Percentiles rank a stretch among this genome's conserved stretches.
phyloP scores from a whole-genome alignment of 305 asterid genomes.

The Fraxinus latifolia region DNA sequence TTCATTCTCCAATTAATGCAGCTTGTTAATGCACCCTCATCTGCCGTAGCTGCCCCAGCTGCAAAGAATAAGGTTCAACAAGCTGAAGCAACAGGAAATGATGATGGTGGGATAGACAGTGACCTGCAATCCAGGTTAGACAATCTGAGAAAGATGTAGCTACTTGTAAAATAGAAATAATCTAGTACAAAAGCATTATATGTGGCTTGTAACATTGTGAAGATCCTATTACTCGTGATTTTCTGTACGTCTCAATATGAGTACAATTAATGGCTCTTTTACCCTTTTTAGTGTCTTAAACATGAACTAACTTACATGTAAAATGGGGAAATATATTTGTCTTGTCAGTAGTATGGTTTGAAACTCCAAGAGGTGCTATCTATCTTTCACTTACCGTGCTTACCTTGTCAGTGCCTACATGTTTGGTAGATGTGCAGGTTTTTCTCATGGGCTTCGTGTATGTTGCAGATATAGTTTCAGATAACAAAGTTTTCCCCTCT shows the following conservation, averaged over 20 bases:
- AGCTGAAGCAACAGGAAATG: constrained; percentile 79
- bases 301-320: not conserved
- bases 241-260: constrained; percentile 17
- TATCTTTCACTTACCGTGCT: not conserved
- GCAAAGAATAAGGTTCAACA: constrained; percentile 77
- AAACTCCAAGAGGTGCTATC: not conserved
- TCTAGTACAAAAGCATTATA: constrained; percentile 20
- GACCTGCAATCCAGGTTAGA: constrained; percentile 98
- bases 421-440: not conserved
- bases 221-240: constrained; percentile 25
- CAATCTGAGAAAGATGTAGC: constrained; percentile 89
- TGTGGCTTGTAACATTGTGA: constrained; percentile 43
- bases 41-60: constrained; percentile 84
- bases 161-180: constrained; percentile 27
- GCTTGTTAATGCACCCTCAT: constrained; percentile 92
- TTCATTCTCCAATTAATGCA: constrained; percentile 33
- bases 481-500: not conserved
- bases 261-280: constrained; percentile 7
- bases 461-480: not conserved
- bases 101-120: constrained; percentile 85
- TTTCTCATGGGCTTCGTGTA: not conserved
- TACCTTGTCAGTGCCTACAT: not conserved
- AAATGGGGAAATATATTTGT: not conserved
- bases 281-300: not conserved
- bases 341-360: not conserved